Base-by-base conservation (phyloP, 1,284 basidiomycete genomes). In the Cystobasidium pallidum region DNA sequence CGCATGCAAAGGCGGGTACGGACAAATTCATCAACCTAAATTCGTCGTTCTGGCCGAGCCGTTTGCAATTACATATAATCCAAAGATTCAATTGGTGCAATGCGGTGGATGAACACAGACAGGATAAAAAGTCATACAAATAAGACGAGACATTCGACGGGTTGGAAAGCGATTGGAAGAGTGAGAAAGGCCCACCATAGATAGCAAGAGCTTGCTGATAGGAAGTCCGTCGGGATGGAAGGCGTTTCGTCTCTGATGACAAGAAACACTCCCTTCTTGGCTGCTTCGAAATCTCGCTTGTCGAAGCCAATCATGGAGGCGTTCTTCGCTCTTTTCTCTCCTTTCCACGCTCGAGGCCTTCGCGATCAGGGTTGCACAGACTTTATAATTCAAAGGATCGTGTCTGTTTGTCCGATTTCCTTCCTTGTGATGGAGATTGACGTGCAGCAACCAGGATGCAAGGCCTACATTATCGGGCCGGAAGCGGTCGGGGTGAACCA, bases 1-100 rank as follows among this genome's bases (percentile, higher is more conserved):
- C 43, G 45, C 28, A n/a, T 32, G 62, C 62, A 64, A 64, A 64
- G 62, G 62, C 62, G 34, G 45, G 47, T 52, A 43, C 62, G 39
- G 21, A 64, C 62, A 64, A 24, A 13, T 13, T 7, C 36, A 39
- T 39, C 36, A 7, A 6, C 36, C 36, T 13, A 64, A 32, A 30
- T 32, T 64, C 62, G 62, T 64, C 62, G 62, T 49, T 64, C 62
- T 49, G 62, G 62, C 62, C 62, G 62, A 64, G 62, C 62, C 62
- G 62, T 43, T 52, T 47, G 47, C 32, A 47, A 45, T 30, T 13
- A 6, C 10, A 11, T 32, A 3, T 21, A n/a, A n/a, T n/a, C n/a
- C 32, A 64, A 51, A 51, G 45, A 49, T 2, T 36, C 8, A 64
- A 64, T 64, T 36, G 39, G 47, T 64, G 47, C 62, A 64, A 43